phyloP scores from a whole-genome alignment of 225 moss, liverwort and hornwort genomes.

The Asterella californica region DNA sequence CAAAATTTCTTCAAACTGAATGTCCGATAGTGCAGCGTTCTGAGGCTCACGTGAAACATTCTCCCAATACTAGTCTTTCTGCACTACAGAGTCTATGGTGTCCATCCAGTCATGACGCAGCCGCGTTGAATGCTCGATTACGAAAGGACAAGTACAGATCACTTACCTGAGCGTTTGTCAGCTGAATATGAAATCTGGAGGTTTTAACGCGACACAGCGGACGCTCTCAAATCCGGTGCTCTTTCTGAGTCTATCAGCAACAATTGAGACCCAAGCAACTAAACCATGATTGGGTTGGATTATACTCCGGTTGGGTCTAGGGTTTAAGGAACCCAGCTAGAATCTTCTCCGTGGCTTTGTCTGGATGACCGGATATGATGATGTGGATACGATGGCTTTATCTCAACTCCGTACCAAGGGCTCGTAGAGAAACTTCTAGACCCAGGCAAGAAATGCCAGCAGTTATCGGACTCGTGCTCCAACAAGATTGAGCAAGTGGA shows the following conservation, averaged over 20 bases:
- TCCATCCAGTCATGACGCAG: background rate
- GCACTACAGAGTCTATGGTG: too few relatives aligned
- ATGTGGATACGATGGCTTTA: background rate
- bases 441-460: too few relatives aligned
- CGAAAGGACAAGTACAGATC: background rate
- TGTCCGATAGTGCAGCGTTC: background rate
- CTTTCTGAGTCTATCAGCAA: background rate
- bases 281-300: background rate
- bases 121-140: background rate
- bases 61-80: background rate
- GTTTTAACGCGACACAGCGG: background rate
- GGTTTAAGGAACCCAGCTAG: background rate
- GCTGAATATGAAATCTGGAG: background rate
- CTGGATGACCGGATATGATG: conserved; percentile 1
- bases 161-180: background rate
- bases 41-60: background rate
- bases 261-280: background rate
- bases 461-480: too few relatives aligned
- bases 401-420: too few relatives aligned
- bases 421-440: too few relatives aligned
- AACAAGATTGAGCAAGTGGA: too few relatives aligned
- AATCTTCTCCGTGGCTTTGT: background rate
- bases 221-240: too few relatives aligned
- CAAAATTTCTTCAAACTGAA: background rate
- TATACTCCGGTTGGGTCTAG: background rate